These are phyloP conservation scores for Sonneratia alba DNA, from an alignment of 345 rosid genomes.

Conservation along the genomic window DNA sequence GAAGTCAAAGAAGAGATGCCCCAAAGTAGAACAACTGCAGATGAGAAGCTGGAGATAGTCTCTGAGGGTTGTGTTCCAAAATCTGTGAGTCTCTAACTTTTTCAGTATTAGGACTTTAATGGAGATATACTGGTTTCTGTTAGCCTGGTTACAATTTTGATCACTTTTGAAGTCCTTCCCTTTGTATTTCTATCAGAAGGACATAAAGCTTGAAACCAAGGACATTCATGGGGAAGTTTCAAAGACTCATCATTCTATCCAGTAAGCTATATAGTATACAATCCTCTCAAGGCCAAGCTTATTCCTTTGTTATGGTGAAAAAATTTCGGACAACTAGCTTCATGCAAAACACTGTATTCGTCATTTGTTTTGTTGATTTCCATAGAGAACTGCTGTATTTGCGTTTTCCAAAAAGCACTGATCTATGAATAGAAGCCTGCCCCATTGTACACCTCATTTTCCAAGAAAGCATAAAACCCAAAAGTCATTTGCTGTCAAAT, in stretches of 20 bases:
- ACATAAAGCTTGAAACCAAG: slow-evolving; percentile 40
- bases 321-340: too few species aligned
- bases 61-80: slow-evolving; percentile 66
- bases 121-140: neutral
- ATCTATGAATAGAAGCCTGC: too few species aligned
- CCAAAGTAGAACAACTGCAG: slow-evolving; percentile 24
- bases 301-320: too few species aligned
- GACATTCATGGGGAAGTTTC: slow-evolving; percentile 55
- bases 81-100: slow-evolving; percentile 34
- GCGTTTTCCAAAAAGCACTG: too few species aligned
- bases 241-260: slow-evolving; percentile 64
- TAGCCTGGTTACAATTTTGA: neutral
- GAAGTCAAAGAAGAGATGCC: slow-evolving; percentile 45
- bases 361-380: too few species aligned
- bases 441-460: too few species aligned
- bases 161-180: slow-evolving; percentile 7
- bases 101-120: neutral
- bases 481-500: too few species aligned
- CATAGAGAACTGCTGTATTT: too few species aligned
- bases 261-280: slow-evolving; percentile 28
- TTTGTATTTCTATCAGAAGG: slow-evolving; percentile 23
- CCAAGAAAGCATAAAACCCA: too few species aligned
- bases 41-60: slow-evolving; percentile 44
- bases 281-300: too few species aligned
- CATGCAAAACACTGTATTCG: too few species aligned